Evolutionary conservation across 1,139 yeast genomes (phyloP), one percentile per base, ranked within the genome.

Genomic region (Geotrichum histeridarum): DNA sequence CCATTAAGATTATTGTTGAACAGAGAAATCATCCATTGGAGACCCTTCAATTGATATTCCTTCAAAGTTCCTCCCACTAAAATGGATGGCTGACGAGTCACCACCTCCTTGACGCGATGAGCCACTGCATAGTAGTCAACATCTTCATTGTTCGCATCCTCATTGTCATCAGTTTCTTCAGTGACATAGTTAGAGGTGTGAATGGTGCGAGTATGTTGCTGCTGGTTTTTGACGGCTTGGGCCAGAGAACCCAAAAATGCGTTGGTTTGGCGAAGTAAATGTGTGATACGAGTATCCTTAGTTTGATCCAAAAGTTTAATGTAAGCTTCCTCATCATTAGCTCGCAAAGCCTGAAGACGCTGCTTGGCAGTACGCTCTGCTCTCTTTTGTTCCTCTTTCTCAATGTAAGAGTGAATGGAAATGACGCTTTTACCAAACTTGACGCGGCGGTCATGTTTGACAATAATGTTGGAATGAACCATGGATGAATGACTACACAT

Each of bases 301-400:
- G 99, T 91, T 71, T 93, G 96, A 68, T 93, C 98, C 67, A 93
- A 82, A 66, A 93, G 79, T 70, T 91, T 93, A 73, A 93, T 79
- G 72, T 93, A 93, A 0, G 99, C 99, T 70, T 93, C 99, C 70
- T 93, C 99, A 74, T 93, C 99, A 72, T 93, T 93, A 37, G 96
- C 87, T 69, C 88, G 87, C 77, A 93, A 82, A 14, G 99, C 99
- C 70, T 89, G 96, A 70, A 93, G 82, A 83, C 99, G 95, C 71
- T 91, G 97, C 70, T 88, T 91, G 44, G 99, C 99, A 44, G 90
- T 91, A 66, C 84, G 82, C 70, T 93, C 99, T 52, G 86, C 74
- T 63, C 90, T 84, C 70, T 83, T 86, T 59, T 86, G 83, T 69
- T 93, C 99, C 64, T 93, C 99, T 68, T 84, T 86, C 69, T 91